Evolutionary conservation across 2,329 filamentous ascomycete species (phyloP), one percentile per base, ranked within the genome.

Genomic region (Tolypocladium ovalisporum): DNA sequence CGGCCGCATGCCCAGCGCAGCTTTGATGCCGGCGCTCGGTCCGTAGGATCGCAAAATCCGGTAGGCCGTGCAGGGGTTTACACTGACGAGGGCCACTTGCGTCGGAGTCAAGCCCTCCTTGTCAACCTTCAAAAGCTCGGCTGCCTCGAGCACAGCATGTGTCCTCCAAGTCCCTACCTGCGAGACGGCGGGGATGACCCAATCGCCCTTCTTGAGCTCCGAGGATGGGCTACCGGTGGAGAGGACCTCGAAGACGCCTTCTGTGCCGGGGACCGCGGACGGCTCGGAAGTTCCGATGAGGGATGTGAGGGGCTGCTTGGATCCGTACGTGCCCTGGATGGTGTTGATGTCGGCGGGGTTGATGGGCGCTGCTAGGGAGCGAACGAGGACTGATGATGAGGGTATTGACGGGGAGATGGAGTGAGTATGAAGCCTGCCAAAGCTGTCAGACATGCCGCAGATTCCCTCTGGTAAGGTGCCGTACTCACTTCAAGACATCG

Each of bases 291-390:
- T 97, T 57, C 91, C 89, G 56, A 99, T 83, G 1, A 83, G 73
- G 7, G 85, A 86, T 22, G 84, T 86, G 73, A 96, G 92, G 51
- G 81, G 77, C 0, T 92, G 91, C 70, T 90, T 90, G 52, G 85
- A 85, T 60, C 93, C 93, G 76, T 99, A 99, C 4, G 93, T 91
- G 63, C 94, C 94, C 77, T 99, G 94, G 67, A 99, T 89, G 67
- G 93, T 93, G 78, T 99, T 99, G 73, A 99, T 89, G 75, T 99
- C 94, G 67, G 94, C 92, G 29, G 94, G 94, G 76, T 99, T 99
- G 72, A 99, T 90, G 58, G 94, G 90, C 1, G 91, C 85, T 36
- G 92, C 89, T 66, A 99, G 89, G 66, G 94, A 87, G 71, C 90
- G 90, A 59, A 99, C 78, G 56, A 93, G 91, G 64, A 95, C 74